phyloP scores from a whole-genome alignment of 2,329 filamentous ascomycete species.

The Colletotrichum navitas region DNA sequence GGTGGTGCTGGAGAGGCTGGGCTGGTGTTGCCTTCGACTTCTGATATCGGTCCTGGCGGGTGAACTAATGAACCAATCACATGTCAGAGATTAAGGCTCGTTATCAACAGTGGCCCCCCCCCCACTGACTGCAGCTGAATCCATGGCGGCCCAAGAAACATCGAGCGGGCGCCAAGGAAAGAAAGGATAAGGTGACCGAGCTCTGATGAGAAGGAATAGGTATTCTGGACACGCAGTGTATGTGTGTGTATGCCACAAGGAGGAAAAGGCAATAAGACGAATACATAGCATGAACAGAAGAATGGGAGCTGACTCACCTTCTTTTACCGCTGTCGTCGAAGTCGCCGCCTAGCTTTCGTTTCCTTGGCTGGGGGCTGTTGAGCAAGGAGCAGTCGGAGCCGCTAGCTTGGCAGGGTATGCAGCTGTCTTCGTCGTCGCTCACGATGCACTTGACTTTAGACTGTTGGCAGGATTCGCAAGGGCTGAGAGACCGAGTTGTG shows the following conservation, averaged over 20 bases:
- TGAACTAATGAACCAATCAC: conserved; percentile 67
- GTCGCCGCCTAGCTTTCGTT: conserved; percentile 80
- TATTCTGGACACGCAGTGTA: neutral
- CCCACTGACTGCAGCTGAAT: conserved; percentile 31
- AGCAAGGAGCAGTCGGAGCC: conserved; percentile 84
- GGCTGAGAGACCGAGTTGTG: conserved; percentile 59
- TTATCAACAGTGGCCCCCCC: conserved; percentile 35
- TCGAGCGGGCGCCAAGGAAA: conserved; percentile 30
- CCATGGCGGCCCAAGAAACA: conserved; percentile 31
- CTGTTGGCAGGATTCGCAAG: conserved; percentile 80
- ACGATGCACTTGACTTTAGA: conserved; percentile 83
- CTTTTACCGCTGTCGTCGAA: conserved; percentile 73
- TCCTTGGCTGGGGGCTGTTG: conserved; percentile 81
- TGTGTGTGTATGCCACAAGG: neutral
- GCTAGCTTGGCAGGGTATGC: conserved; percentile 82
- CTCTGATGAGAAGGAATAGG: neutral
- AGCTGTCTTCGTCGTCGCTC: conserved; percentile 76
- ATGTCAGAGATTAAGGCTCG: conserved; percentile 56
- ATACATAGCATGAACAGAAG: conserved; percentile 5
- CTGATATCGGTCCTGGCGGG: conserved; percentile 68
- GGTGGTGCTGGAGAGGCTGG: conserved; percentile 71
- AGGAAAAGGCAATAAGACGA: conserved; percentile 2
- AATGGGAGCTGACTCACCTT: conserved; percentile 68
- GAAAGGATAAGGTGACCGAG: conserved; percentile 29
- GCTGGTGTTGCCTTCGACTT: conserved; percentile 65